Conservation (phyloP, 2,329 filamentous ascomycete genomes). For the Ceratocystis albifundus region DNA sequence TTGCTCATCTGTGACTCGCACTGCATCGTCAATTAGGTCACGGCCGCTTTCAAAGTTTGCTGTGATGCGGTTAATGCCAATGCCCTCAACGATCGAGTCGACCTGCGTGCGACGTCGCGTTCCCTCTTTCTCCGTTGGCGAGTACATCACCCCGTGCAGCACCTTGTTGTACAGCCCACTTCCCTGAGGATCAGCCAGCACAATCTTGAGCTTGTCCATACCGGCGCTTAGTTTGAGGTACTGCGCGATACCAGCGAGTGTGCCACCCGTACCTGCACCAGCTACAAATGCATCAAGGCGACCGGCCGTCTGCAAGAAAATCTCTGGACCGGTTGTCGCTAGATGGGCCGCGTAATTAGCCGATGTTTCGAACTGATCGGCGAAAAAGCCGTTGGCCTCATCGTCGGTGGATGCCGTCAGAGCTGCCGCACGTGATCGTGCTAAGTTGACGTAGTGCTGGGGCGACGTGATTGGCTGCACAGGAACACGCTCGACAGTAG, state of each 20-base stretch:
- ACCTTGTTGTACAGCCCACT: constrained; percentile 88
- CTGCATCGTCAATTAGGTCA: constrained; percentile 78
- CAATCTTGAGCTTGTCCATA: constrained; percentile 52
- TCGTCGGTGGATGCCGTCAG: constrained; percentile 52
- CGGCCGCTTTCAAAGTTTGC: constrained; percentile 81
- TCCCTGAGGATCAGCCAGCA: constrained; percentile 88
- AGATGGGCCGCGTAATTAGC: constrained; percentile 85
- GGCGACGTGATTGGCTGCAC: constrained; percentile 90
- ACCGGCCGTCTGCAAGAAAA: constrained; percentile 65
- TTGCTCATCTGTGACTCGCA: constrained; percentile 78
- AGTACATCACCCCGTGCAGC: constrained; percentile 92
- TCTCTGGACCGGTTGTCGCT: constrained; percentile 76
- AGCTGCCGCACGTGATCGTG: constrained; percentile 60
- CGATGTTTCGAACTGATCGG: constrained; percentile 86
- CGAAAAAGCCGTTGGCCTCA: constrained; percentile 71
- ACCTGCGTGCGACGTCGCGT: constrained; percentile 82
- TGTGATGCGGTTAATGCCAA: constrained; percentile 91
- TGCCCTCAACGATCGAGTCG: constrained; percentile 90
- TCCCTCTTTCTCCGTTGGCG: constrained; percentile 75
- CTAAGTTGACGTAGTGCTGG: constrained; percentile 88
- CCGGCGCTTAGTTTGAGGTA: constrained; percentile 61
- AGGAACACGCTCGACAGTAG: constrained; percentile 79
- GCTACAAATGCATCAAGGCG: constrained; percentile 77
- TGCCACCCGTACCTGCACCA: constrained; percentile 89
- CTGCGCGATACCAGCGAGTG: constrained; percentile 73